Conservation (phyloP, 495 filamentous ascomycete species). For the Astrothelium macrocarpum region DNA sequence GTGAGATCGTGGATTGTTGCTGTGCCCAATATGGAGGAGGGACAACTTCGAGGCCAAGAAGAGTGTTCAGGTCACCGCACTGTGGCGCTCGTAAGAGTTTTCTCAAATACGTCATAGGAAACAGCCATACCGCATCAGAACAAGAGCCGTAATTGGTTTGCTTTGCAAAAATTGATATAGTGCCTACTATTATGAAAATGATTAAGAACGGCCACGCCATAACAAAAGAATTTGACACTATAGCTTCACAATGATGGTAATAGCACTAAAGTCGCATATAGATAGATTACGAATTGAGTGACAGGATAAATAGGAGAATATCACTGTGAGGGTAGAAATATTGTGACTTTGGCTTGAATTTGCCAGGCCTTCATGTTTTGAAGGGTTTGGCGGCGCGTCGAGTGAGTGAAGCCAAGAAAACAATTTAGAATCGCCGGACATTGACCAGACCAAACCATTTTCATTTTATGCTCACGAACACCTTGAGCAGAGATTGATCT, state of each 20-base stretch:
- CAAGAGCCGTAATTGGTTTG: neutral
- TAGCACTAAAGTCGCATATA: neutral
- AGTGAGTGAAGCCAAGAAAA: too few relatives aligned
- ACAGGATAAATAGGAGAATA: too few relatives aligned
- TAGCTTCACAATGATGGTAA: neutral
- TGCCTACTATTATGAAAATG: neutral
- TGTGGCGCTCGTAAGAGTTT: neutral
- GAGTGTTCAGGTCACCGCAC: neutral
- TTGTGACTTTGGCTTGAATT: too few relatives aligned
- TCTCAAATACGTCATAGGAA: neutral
- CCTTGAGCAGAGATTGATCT: too few relatives aligned
- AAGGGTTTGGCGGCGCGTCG: too few relatives aligned
- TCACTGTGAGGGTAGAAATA: too few relatives aligned
- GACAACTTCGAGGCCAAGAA: neutral
- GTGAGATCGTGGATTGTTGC: slow-evolving; percentile 6
- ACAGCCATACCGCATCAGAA: neutral
- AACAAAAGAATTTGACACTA: neutral
- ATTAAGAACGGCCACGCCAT: neutral
- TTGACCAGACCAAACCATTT: too few relatives aligned
- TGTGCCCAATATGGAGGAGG: slow-evolving; percentile 3
- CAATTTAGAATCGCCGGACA: too few relatives aligned
- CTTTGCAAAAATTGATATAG: neutral
- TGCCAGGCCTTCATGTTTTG: too few relatives aligned
- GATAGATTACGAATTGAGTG: too few relatives aligned
- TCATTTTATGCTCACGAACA: too few relatives aligned